Evolutionary conservation across 805 yeast genomes (phyloP), one percentile per base, ranked within the genome.

Genomic region (Brettanomyces anomalus): DNA sequence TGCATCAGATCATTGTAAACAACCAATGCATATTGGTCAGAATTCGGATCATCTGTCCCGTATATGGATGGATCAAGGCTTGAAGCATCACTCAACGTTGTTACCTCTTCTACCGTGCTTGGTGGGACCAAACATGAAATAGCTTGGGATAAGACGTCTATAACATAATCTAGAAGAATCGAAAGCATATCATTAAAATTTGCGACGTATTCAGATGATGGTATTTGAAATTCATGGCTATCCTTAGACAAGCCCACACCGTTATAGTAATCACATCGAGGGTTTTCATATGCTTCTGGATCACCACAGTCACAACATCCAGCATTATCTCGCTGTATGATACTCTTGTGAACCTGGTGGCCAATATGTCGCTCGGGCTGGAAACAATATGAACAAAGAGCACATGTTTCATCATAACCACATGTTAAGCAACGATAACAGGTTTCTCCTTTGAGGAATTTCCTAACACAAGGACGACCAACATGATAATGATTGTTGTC

Each of bases 261-360:
- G 6, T 63, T 60, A 37, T 60, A 62, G 39, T 69, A 56, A 16
- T 67, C 66, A 57, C 95, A 86, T 13, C 64, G 54, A 36, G 77
- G 64, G 1, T 68, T 61, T 14, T 59, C 60, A 88, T 94, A 87
- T 0, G 94, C 94, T 54, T 85, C 95, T 0, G 79, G 76, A 54
- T 87, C 95, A 4, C 96, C 95, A 59, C 96, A 86, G 55, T 86
- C 96, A 58, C 94, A 84, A 16, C 81, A 83, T 0, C 93, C 93
- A 33, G 89, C 76, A 46, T 71, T 82, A 46, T 77, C 83, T 41
- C 85, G 67, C 36, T 75, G 76, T 44, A 81, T 74, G 5, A 84
- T 76, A 33, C 76, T 68, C 15, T 78, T 73, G 43, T 79, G 75
- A 7, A 84, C 79, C 38, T 77, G 74, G 58, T 89, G 97, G 37